Percentiles rank a stretch among this genome's conserved stretches.
Evolutionary conservation across 371 early-diverging fungal species (phyloP).

Genomic region (Mortierella sp.): DNA sequence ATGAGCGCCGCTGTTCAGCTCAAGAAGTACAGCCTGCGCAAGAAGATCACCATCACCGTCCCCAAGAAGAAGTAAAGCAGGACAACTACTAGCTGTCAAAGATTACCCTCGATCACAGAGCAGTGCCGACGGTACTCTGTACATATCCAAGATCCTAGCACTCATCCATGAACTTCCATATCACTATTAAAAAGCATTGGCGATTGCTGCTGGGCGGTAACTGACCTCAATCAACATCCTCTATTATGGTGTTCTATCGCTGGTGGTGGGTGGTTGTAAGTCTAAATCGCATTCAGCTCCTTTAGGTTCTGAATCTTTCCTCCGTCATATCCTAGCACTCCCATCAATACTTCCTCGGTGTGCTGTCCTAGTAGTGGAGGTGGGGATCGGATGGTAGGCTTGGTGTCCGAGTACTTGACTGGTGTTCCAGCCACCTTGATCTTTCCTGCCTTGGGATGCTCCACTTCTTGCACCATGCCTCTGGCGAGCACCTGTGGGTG

Average conservation of each 20-base stretch:
- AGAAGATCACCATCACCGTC: slow-evolving; percentile 18
- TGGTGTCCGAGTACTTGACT: slow-evolving; percentile 79
- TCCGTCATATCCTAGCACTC: slow-evolving; percentile 66
- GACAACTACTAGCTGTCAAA: not conserved
- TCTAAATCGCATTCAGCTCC: slow-evolving; percentile 12
- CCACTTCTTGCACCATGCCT: slow-evolving; percentile 80
- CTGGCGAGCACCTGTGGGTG: slow-evolving; percentile 89
- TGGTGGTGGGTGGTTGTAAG: no score
- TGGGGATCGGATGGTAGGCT: slow-evolving; percentile 74
- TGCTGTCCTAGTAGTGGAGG: slow-evolving; percentile 93
- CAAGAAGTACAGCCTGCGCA: not conserved
- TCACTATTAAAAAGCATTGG: no score
- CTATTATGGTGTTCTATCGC: not conserved
- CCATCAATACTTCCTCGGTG: slow-evolving; percentile 77
- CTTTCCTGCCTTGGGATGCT: slow-evolving; percentile 83
- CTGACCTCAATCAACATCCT: not conserved
- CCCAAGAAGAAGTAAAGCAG: slow-evolving; percentile 17
- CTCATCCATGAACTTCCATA: no score
- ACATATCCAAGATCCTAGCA: no score
- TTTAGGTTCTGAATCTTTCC: slow-evolving; percentile 44
- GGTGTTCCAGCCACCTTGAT: slow-evolving; percentile 84
- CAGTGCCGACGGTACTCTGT: not conserved
- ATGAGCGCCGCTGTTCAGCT: no score
- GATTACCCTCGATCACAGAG: not conserved
- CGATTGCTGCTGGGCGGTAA: no score